Evolutionary conservation across 805 yeast genomes (phyloP).

Genomic region (Candida nitratophila): DNA sequence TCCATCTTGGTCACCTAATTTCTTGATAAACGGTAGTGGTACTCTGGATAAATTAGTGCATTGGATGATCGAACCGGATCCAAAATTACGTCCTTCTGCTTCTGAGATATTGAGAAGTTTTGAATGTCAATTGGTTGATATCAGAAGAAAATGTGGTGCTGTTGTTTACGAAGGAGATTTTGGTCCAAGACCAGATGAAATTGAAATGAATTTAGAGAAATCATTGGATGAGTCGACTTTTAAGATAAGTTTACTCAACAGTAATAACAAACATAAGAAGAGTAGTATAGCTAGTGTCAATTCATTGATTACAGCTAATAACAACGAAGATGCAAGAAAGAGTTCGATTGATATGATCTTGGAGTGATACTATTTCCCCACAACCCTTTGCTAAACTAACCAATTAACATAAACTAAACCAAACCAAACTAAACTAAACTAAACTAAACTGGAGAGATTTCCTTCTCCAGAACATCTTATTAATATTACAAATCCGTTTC

Average conservation of each 20-base stretch:
- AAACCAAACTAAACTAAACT: too few species aligned
- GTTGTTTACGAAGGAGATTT: conserved; percentile 92
- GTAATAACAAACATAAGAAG: not conserved
- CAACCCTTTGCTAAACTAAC: too few species aligned
- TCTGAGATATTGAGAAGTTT: conserved; percentile 56
- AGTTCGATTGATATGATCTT: not conserved
- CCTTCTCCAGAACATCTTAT: too few species aligned
- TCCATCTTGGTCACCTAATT: conserved; percentile 87
- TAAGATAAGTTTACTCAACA: not conserved
- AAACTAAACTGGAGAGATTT: too few species aligned
- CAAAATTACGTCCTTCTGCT: conserved; percentile 75
- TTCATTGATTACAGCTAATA: too few species aligned
- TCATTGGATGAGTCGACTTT: not conserved
- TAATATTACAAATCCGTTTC: too few species aligned
- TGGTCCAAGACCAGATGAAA: conserved; percentile 63
- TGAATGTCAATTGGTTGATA: conserved; percentile 74
- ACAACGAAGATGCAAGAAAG: not conserved
- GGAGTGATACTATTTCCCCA: not conserved
- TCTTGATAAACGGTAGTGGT: conserved; percentile 64
- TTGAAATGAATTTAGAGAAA: not conserved
- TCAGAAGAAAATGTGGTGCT: conserved; percentile 83
- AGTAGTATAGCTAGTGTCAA: not conserved
- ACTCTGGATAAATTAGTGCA: conserved; percentile 74
- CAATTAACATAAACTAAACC: too few species aligned
- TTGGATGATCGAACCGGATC: conserved; percentile 86